Evolutionary conservation across 202 grass and related monocot species (phyloP).

Genomic region (Panicum virgatum): DNA sequence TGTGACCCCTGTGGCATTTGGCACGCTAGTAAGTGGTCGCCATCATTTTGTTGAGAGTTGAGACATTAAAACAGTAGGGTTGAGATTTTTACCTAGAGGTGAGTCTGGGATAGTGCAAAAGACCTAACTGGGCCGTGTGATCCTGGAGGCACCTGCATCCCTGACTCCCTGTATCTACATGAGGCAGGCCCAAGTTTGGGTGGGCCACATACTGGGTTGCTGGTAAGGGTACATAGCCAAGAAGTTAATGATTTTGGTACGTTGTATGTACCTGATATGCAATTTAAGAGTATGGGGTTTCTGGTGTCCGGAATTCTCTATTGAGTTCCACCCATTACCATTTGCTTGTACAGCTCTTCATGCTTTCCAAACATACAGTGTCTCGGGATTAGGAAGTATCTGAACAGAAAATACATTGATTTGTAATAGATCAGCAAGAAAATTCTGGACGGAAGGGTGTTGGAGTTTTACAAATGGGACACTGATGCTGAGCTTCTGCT

Average conservation of each 20-base stretch:
- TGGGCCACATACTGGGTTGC: not conserved
- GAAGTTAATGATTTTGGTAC: not conserved
- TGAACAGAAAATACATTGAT: slow-evolving; percentile 3
- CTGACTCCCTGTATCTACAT: not conserved
- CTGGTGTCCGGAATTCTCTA: too few species aligned
- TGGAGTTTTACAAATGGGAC: slow-evolving; percentile 91
- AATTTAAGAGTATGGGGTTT: not conserved
- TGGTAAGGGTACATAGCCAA: not conserved
- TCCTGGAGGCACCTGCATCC: not conserved
- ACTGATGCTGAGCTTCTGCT: slow-evolving; percentile 64
- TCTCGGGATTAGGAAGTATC: slow-evolving; percentile 2
- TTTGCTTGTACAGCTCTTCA: not conserved
- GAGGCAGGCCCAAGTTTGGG: not conserved
- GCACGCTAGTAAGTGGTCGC: not conserved
- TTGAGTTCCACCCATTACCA: not conserved
- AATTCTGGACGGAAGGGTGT: slow-evolving; percentile 69
- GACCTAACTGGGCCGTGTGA: not conserved
- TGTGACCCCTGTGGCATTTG: not conserved
- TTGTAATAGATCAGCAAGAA: slow-evolving; percentile 61
- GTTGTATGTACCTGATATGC: not conserved
- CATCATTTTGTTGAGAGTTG: not conserved
- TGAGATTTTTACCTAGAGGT: not conserved
- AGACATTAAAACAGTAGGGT: not conserved
- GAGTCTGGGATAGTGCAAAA: not conserved
- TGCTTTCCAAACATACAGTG: not conserved